phyloP scores from a whole-genome alignment of 2,329 filamentous ascomycete species.

The Paraconiothyrium brasiliense region DNA sequence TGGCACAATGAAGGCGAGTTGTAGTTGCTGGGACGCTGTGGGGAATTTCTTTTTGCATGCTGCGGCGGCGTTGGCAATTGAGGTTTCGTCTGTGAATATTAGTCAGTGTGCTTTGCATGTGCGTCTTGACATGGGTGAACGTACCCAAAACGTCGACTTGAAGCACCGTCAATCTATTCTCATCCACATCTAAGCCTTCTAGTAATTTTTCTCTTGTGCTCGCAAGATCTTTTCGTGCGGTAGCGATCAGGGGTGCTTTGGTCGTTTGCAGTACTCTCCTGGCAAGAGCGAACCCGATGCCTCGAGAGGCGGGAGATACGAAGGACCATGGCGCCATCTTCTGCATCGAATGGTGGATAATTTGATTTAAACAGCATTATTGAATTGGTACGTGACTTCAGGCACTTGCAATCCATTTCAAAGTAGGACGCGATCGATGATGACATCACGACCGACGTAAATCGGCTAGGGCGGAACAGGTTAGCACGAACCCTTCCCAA shows the following conservation, averaged over 20 bases:
- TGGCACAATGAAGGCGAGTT: constrained; percentile 74
- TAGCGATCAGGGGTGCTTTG: constrained; percentile 67
- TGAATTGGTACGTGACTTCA: constrained; percentile 3
- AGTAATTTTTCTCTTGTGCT: constrained; percentile 62
- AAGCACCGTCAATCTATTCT: constrained; percentile 61
- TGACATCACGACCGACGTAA: constrained; percentile 35
- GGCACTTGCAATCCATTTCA: constrained; percentile 12
- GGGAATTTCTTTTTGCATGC: constrained; percentile 65
- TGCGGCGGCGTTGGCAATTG: constrained; percentile 66
- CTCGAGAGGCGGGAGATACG: constrained; percentile 68
- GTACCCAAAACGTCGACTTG: constrained; percentile 67
- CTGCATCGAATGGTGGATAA: neutral
- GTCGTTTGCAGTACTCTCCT: constrained; percentile 67
- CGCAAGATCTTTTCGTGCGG: constrained; percentile 64
- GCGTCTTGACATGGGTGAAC: neutral
- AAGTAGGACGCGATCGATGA: constrained; percentile 39
- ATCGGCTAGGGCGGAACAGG: constrained; percentile 26
- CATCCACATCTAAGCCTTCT: constrained; percentile 57
- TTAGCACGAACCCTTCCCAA: neutral
- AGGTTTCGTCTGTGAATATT: constrained; percentile 64
- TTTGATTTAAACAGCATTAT: constrained; percentile 19
- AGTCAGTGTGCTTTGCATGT: neutral
- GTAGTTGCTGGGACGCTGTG: constrained; percentile 62
- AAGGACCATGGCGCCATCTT: constrained; percentile 58
- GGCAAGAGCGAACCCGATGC: constrained; percentile 70